phyloP scores from a whole-genome alignment of 108 stramenopile species.

The Fragilaria crotonensis region DNA sequence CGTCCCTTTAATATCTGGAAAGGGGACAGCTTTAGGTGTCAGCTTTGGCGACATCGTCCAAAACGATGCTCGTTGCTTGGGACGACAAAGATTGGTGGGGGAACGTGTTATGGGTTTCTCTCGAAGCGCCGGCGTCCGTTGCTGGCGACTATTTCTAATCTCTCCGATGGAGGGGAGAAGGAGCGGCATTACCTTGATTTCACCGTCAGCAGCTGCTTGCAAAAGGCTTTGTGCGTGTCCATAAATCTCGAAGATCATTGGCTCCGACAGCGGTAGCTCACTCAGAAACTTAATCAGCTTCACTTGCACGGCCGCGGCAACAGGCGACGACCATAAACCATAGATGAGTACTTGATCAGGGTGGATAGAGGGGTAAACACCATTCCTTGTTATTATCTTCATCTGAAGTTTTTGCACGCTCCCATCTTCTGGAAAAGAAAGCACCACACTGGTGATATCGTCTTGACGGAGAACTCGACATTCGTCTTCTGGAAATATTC shows the following conservation, averaged over 20 bases:
- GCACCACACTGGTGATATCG: conserved; percentile 12
- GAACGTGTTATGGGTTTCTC: no score
- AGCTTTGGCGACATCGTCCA: conserved; percentile 50
- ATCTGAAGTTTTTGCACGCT: conserved; percentile 11
- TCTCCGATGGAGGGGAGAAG: no score
- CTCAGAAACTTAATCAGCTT: conserved; percentile 31
- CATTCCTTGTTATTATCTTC: conserved; percentile 15
- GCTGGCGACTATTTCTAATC: no score
- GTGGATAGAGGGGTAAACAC: conserved; percentile 11
- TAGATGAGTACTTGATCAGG: conserved; percentile 16
- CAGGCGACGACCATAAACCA: neutral
- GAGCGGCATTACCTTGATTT: conserved; percentile 7
- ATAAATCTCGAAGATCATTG: conserved; percentile 65
- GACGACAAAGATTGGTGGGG: conserved; percentile 12
- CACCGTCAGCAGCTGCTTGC: conserved; percentile 23
- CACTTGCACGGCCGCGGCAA: conserved; percentile 33
- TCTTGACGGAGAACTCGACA: conserved; percentile 14
- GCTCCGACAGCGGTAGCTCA: conserved; percentile 26
- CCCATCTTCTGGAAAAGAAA: conserved; percentile 21
- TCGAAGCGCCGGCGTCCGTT: no score
- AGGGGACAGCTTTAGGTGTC: conserved; percentile 55
- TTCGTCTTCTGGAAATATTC: conserved; percentile 56
- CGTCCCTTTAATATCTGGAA: conserved; percentile 32
- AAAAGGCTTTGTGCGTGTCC: conserved; percentile 40
- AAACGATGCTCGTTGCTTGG: conserved; percentile 45